Evolutionary conservation across 2,329 filamentous ascomycete genomes (phyloP), one percentile per base, ranked within the genome.

Genomic region (Phialophora chinensis): DNA sequence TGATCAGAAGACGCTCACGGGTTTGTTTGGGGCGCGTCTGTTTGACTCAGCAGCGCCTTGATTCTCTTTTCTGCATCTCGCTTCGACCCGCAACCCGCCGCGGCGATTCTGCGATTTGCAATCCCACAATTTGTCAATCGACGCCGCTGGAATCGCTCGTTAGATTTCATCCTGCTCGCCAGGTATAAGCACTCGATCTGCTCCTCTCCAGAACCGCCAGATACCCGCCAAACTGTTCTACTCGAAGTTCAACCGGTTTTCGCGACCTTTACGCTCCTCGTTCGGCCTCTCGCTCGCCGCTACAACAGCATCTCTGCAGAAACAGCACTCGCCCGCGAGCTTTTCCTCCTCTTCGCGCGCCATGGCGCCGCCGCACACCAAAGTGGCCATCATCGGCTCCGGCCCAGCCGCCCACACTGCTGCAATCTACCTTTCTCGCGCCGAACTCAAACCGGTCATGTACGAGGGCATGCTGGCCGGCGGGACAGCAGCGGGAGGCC

Each of bases 391-490:
- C 77, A 90, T 92, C 82, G 93, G 95, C 84, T 99, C 95, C 69
- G 95, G 95, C 84, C 95, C 95, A 70, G 95, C 93, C 74, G 95
- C 93, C 81, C 95, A 99, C 83, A 99, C 95, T 55, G 95, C 95
- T 69, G 95, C 95, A 79, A 89, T 99, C 78, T 99, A 99, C 82
- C 90, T 97, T 75, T 91, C 93, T 56, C 91, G 95, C 77, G 95
- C 95, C 68, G 94, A 99, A 79, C 83, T 99, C 77, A 91, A 96
- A 81, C 95, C 95, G 70, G 91, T 97, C 70, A 86, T 99, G 73
- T 99, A 98, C 79, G 95, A 99, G 83, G 95, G 95, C 74, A 97
- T 99, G 86, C 89, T 99, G 79, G 95, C 95, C 74, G 95, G 97
- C 77, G 95, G 94, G 76, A 96, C 96, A 75, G 95, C 95, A 6